Conservation (phyloP, 306 rosid genomes). For the Carpinus viminea region DNA sequence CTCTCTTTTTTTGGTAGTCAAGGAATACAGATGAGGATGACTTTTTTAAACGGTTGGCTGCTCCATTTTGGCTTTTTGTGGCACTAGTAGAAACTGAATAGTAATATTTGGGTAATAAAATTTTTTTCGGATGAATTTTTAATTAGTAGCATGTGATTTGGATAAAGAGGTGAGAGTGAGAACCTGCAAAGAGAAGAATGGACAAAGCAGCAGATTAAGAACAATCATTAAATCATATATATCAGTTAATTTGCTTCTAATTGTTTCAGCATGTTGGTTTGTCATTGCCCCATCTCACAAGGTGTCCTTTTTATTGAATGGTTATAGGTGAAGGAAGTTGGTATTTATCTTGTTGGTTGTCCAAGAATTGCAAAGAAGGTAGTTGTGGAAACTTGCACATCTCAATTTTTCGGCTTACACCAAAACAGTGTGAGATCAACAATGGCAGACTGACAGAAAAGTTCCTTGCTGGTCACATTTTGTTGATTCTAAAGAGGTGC, state of each 20-base stretch:
- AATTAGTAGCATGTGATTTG: too few relatives aligned
- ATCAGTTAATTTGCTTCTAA: background rate
- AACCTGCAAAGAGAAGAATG: too few relatives aligned
- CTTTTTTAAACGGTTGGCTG: too few relatives aligned
- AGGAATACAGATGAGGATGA: too few relatives aligned
- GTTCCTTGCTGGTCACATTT: conserved; percentile 98
- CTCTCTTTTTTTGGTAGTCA: too few relatives aligned
- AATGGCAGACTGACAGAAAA: conserved; percentile 80
- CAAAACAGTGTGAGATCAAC: conserved; percentile 59
- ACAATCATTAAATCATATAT: background rate
- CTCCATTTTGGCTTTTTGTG: too few relatives aligned
- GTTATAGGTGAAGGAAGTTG: conserved; percentile 86
- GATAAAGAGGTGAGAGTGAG: too few relatives aligned
- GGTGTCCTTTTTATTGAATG: conserved; percentile 17
- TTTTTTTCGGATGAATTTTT: too few relatives aligned
- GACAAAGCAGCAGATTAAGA: too few relatives aligned
- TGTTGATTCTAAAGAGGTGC: conserved; percentile 57
- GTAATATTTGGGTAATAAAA: too few relatives aligned
- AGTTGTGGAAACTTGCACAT: conserved; percentile 68
- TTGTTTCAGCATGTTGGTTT: conserved; percentile 2
- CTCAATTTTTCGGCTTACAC: conserved; percentile 63
- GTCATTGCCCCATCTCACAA: conserved; percentile 14
- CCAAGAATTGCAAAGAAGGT: conserved; percentile 66
- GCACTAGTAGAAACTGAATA: too few relatives aligned
- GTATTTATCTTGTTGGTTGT: conserved; percentile 36